These are phyloP conservation scores for Rubus parviflorus DNA, from an alignment of 306 rosid genomes.

Conservation along the genomic window DNA sequence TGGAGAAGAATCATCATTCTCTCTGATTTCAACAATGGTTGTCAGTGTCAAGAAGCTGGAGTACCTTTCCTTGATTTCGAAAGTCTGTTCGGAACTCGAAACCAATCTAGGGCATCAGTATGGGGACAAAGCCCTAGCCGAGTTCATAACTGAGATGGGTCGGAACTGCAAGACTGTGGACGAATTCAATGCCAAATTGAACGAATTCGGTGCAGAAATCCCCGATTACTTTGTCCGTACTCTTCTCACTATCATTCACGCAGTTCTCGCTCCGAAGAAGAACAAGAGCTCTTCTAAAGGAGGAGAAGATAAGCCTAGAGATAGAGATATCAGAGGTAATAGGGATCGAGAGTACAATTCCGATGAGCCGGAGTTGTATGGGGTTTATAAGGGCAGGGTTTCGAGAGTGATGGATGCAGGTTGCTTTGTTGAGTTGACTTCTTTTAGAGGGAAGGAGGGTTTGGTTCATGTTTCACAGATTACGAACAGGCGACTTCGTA, in stretches of 20 bases:
- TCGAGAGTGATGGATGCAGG: slow-evolving; percentile 81
- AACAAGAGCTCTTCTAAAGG: slow-evolving; percentile 38
- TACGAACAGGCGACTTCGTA: slow-evolving; percentile 60
- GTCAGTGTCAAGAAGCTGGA: slow-evolving; percentile 58
- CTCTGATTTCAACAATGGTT: slow-evolving; percentile 33
- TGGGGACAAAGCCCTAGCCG: slow-evolving; percentile 68
- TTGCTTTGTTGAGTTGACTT: slow-evolving; percentile 73
- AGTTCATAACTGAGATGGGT: slow-evolving; percentile 75
- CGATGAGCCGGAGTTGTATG: slow-evolving; percentile 60
- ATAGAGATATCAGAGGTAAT: slow-evolving; percentile 27
- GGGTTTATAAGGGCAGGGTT: slow-evolving; percentile 71
- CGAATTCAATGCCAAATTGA: slow-evolving; percentile 62
- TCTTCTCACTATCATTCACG: slow-evolving; percentile 67
- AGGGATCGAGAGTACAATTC: slow-evolving; percentile 32
- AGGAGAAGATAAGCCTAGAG: slow-evolving; percentile 30
- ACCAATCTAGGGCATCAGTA: slow-evolving; percentile 56
- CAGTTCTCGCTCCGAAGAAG: slow-evolving; percentile 72
- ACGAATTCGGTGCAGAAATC: slow-evolving; percentile 65
- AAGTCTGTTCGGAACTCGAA: slow-evolving; percentile 75
- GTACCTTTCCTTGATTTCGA: slow-evolving; percentile 72
- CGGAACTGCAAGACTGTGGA: slow-evolving; percentile 51
- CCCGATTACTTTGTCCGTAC: slow-evolving; percentile 75
- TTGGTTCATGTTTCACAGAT: slow-evolving; percentile 87
- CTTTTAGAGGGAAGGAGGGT: slow-evolving; percentile 76
- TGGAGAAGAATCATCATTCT: background rate